A percentile compares a stretch with the other conserved stretches of the same genome.
phyloP scores from a whole-genome alignment of 306 rosid genomes.

The Sphenostylis stenocarpa region DNA sequence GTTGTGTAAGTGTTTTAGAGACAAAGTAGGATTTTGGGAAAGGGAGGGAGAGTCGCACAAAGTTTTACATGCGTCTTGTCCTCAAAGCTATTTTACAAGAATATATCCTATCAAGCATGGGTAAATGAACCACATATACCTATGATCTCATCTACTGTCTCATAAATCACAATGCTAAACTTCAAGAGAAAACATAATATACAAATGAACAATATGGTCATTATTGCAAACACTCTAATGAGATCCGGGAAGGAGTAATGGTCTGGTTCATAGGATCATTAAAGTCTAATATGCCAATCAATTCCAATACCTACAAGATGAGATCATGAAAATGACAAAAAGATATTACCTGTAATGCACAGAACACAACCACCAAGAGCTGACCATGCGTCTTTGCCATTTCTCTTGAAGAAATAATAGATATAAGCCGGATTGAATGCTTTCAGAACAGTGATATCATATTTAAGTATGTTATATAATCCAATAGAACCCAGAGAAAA shows the following conservation, averaged over 20 bases:
- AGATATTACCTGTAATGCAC: constrained; percentile 82
- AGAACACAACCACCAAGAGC: constrained; percentile 98
- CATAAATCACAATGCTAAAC: constrained; percentile 20
- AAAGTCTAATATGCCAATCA: constrained; percentile 16
- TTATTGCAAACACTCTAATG: background rate
- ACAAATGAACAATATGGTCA: background rate
- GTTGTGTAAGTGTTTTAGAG: too few species aligned
- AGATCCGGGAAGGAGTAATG: background rate
- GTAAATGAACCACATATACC: background rate
- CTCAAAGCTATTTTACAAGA: background rate
- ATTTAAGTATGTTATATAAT: constrained; percentile 62
- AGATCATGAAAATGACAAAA: constrained; percentile 27
- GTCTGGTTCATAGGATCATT: background rate
- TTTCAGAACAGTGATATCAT: constrained; percentile 69
- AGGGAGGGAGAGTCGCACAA: background rate
- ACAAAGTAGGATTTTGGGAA: background rate
- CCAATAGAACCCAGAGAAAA: constrained; percentile 84
- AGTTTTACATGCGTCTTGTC: background rate
- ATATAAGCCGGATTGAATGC: constrained; percentile 93
- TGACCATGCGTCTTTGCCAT: constrained; percentile 73
- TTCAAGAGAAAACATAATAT: background rate
- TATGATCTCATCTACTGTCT: constrained; percentile 7
- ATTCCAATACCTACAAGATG: background rate
- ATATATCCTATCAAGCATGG: background rate
- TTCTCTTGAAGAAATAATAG: constrained; percentile 81